Conservation (phyloP, 345 rosid species). For the Barbarea vulgaris region DNA sequence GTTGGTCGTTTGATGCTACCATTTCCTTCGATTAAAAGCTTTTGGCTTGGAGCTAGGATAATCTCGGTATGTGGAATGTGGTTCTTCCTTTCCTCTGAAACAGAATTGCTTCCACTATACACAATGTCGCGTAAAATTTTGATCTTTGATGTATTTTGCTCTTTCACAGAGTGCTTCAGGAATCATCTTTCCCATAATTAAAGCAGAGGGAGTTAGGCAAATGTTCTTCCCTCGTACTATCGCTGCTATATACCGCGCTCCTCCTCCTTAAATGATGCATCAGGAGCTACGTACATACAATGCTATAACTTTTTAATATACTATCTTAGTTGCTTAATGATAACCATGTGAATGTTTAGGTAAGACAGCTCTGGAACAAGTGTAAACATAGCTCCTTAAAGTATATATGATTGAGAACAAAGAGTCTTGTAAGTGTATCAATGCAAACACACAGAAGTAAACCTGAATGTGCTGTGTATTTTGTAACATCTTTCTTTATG, state of each 20-base stretch:
- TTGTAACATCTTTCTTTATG: too few relatives aligned
- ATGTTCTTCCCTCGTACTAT: constrained; percentile 50
- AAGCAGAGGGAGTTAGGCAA: constrained; percentile 55
- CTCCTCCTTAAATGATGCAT: constrained; percentile 36
- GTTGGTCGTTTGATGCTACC: constrained; percentile 42
- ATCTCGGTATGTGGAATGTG: constrained; percentile 40
- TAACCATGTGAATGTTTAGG: neutral
- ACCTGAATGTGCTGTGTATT: too few relatives aligned
- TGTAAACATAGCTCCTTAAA: neutral
- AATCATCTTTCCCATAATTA: constrained; percentile 51
- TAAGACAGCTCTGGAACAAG: neutral
- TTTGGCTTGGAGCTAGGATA: constrained; percentile 39
- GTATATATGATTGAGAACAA: neutral
- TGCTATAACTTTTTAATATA: neutral
- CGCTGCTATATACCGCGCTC: constrained; percentile 27
- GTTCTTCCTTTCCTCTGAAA: neutral
- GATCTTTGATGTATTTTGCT: neutral
- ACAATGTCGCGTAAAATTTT: neutral
- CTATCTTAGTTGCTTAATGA: neutral
- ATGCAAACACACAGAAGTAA: neutral
- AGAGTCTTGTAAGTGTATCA: neutral
- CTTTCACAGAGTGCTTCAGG: constrained; percentile 48
- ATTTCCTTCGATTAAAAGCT: constrained; percentile 42
- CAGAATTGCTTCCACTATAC: neutral
- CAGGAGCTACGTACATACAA: neutral